A percentile compares a stretch with the other conserved stretches of the same genome.
Conservation (phyloP, 495 filamentous ascomycete genomes). For the Podospora comata region DNA sequence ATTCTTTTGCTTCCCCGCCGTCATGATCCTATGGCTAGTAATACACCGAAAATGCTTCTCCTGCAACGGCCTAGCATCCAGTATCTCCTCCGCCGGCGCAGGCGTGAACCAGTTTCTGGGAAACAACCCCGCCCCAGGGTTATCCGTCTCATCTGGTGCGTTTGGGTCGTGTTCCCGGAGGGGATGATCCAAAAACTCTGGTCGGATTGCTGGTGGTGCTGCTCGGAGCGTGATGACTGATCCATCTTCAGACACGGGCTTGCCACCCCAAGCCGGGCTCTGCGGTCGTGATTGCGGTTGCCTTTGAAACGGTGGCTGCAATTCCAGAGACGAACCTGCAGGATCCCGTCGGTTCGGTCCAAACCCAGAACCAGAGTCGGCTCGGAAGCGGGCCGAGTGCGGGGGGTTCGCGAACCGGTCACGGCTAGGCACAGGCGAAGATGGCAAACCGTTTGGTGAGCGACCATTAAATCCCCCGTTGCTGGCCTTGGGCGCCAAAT, state of each 20-base stretch:
- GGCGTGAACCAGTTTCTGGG: slow-evolving; percentile 31
- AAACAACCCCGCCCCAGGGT: slow-evolving; percentile 34
- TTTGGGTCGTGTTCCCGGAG: slow-evolving; percentile 10
- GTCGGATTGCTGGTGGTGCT: not conserved
- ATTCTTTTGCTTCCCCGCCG: slow-evolving; percentile 25
- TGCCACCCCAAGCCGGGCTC: not conserved
- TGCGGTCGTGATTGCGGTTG: not conserved
- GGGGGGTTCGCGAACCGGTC: not conserved
- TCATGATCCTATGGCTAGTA: slow-evolving; percentile 32
- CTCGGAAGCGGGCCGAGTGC: slow-evolving; percentile 6
- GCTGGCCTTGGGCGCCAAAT: slow-evolving; percentile 13
- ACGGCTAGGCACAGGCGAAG: slow-evolving; percentile 22
- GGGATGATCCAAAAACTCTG: not conserved
- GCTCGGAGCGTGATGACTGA: slow-evolving; percentile 12
- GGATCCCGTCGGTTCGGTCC: slow-evolving; percentile 21
- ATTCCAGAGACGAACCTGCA: not conserved
- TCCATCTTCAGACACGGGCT: slow-evolving; percentile 23
- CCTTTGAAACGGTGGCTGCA: slow-evolving; percentile 5
- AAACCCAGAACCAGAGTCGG: not conserved
- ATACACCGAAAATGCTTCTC: slow-evolving; percentile 27
- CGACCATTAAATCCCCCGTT: slow-evolving; percentile 17
- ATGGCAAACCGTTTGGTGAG: slow-evolving; percentile 20
- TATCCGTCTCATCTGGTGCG: slow-evolving; percentile 24
- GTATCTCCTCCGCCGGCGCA: slow-evolving; percentile 19
- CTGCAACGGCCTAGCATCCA: slow-evolving; percentile 28